phyloP scores from a whole-genome alignment of 2,329 filamentous ascomycete species.

The Alternaria consortialis region DNA sequence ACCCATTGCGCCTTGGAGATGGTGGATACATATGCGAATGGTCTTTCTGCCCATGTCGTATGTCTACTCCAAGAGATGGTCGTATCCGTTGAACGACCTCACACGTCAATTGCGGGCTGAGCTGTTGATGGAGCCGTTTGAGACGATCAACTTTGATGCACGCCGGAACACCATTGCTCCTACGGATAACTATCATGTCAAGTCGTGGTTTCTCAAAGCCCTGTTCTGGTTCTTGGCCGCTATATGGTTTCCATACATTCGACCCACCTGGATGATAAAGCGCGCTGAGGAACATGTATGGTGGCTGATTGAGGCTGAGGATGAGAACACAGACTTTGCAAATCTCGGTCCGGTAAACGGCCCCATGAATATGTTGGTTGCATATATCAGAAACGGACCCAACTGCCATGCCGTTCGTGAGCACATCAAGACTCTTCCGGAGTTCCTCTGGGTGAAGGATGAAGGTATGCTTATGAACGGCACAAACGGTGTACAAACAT shows the following conservation, averaged over 20 bases:
- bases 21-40: constrained; percentile 98
- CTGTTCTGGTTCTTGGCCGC: constrained; percentile 81
- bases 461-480: constrained; percentile 96
- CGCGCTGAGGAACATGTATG: constrained; percentile 83
- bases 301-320: constrained; percentile 87
- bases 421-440: constrained; percentile 82
- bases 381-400: constrained; percentile 85
- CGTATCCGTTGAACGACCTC: constrained; percentile 76
- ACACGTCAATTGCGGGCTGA: constrained; percentile 79
- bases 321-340: constrained; percentile 89
- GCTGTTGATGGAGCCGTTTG: constrained; percentile 80
- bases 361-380: constrained; percentile 87
- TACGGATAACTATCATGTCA: constrained; percentile 91
- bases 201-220: constrained; percentile 81
- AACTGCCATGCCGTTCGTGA: constrained; percentile 74
- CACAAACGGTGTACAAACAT: constrained; percentile 97
- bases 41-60: constrained; percentile 95
- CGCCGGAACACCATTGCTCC: constrained; percentile 84
- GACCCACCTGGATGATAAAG: constrained; percentile 70
- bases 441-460: constrained; percentile 89
- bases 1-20: constrained; percentile 88
- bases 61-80: constrained; percentile 84
- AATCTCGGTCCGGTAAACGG: constrained; percentile 88
- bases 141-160: constrained; percentile 76
- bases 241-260: constrained; percentile 81